A percentile compares a stretch with the other conserved stretches of the same genome.
These are phyloP conservation scores for Cercospora brassicicola DNA, from an alignment of 2,329 filamentous ascomycete genomes.

Conservation along the genomic window DNA sequence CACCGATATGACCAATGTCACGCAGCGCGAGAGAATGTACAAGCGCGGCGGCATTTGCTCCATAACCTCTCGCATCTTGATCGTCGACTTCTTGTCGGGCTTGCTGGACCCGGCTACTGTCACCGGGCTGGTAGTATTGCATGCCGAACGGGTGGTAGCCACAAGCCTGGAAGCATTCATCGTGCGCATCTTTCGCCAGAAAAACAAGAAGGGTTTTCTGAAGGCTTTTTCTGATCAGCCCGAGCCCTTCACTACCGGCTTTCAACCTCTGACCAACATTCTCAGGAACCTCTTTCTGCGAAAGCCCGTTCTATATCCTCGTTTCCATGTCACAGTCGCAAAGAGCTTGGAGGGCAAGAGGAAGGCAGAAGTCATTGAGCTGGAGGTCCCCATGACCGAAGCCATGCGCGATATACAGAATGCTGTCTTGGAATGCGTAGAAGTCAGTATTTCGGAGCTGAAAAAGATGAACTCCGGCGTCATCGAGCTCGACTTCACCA, in stretches of 20 bases:
- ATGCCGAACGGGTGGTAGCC: constrained; percentile 80
- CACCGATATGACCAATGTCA: constrained; percentile 87
- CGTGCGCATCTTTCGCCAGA: constrained; percentile 85
- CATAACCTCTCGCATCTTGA: constrained; percentile 90
- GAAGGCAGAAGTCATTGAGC: constrained; percentile 94
- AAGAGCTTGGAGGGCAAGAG: constrained; percentile 85
- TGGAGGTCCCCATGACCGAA: constrained; percentile 94
- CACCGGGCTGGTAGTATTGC: constrained; percentile 81
- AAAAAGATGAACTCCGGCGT: constrained; percentile 83
- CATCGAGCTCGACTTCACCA: constrained; percentile 94
- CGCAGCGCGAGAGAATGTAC: constrained; percentile 88
- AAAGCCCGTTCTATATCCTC: constrained; percentile 86
- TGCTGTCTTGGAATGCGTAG: constrained; percentile 92
- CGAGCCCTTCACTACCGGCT: constrained; percentile 84
- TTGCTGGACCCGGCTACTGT: constrained; percentile 80
- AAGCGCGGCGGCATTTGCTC: constrained; percentile 85
- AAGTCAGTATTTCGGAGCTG: constrained; percentile 88
- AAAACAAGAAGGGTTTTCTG: constrained; percentile 89
- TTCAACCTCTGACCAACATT: constrained; percentile 83
- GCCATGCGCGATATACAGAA: constrained; percentile 91
- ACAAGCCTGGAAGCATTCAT: constrained; percentile 95
- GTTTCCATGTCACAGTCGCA: constrained; percentile 89
- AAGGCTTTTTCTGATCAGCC: constrained; percentile 96
- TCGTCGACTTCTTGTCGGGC: constrained; percentile 86
- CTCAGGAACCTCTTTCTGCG: constrained; percentile 88